Percentiles rank a stretch among this genome's conserved stretches.
Conservation (phyloP, 164 flowering plant genomes). For the Berberis vulgaris region DNA sequence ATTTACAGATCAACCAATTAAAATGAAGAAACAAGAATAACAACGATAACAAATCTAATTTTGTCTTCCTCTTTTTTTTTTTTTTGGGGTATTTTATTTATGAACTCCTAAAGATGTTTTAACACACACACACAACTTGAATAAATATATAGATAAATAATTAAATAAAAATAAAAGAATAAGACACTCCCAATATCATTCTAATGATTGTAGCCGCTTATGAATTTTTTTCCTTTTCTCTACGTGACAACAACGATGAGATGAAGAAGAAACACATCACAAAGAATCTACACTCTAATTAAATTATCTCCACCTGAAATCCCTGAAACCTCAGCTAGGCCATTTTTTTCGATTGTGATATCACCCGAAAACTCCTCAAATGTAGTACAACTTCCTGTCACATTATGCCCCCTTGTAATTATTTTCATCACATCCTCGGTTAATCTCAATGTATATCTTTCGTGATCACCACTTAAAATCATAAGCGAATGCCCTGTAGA, state of each 20-base stretch:
- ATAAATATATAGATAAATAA: too few relatives aligned
- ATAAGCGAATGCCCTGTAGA: constrained; percentile 70
- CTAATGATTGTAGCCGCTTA: too few relatives aligned
- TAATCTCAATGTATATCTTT: constrained; percentile 42
- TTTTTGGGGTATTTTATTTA: too few relatives aligned
- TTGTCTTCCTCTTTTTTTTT: too few relatives aligned
- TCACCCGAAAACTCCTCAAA: constrained; percentile 29
- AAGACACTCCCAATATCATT: too few relatives aligned
- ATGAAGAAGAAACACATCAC: not conserved
- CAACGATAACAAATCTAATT: too few relatives aligned
- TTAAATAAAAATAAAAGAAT: too few relatives aligned
- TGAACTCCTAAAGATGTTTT: too few relatives aligned
- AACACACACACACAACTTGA: too few relatives aligned
- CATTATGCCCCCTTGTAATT: constrained; percentile 27
- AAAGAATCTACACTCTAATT: not conserved
- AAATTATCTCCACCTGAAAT: not conserved
- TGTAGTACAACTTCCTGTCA: constrained; percentile 37
- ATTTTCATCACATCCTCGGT: constrained; percentile 33
- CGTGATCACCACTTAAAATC: constrained; percentile 15
- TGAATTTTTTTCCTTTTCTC: not conserved
- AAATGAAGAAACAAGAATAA: too few relatives aligned
- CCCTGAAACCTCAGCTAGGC: constrained; percentile 3
- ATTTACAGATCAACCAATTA: too few relatives aligned
- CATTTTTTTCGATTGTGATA: not conserved
- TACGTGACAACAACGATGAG: not conserved